A percentile compares a stretch with the other conserved stretches of the same genome.
phyloP scores from a whole-genome alignment of 2,329 filamentous ascomycete genomes.

The Penicillium psychrosexuale region DNA sequence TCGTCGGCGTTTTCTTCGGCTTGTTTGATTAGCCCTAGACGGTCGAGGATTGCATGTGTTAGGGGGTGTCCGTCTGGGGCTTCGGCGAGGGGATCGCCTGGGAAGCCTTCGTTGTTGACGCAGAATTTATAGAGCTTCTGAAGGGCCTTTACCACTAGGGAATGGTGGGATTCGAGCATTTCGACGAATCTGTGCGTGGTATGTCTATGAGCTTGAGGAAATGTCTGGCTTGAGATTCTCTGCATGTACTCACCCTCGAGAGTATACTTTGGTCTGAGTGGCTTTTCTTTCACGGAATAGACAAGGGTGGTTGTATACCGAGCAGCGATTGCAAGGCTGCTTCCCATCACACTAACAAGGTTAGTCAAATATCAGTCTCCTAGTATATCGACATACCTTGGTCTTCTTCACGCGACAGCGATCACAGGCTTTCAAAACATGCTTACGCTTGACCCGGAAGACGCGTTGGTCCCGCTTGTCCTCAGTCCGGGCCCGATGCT shows the following conservation, averaged over 20 bases:
- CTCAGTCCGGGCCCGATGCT: constrained; percentile 30
- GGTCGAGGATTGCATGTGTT: constrained; percentile 44
- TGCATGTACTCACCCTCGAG: constrained; percentile 35
- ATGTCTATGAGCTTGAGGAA: constrained; percentile 1
- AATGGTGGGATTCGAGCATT: constrained; percentile 46
- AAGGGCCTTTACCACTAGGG: constrained; percentile 42
- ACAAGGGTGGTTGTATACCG: constrained; percentile 44
- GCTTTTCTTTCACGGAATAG: constrained; percentile 45
- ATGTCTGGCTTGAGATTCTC: neutral
- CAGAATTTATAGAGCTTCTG: constrained; percentile 44
- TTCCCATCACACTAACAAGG: constrained; percentile 44
- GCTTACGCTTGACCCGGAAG: constrained; percentile 45
- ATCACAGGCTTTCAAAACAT: constrained; percentile 46
- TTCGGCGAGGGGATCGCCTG: constrained; percentile 41
- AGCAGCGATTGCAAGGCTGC: constrained; percentile 45
- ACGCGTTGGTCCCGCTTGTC: constrained; percentile 40
- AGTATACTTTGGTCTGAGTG: constrained; percentile 45
- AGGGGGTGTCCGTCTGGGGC: constrained; percentile 40
- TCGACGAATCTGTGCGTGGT: constrained; percentile 39
- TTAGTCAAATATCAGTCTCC: constrained; percentile 1
- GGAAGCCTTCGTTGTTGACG: constrained; percentile 43
- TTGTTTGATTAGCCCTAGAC: constrained; percentile 44
- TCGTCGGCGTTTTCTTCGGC: constrained; percentile 41
- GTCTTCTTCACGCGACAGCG: constrained; percentile 48
- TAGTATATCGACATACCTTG: constrained; percentile 32